Evolutionary conservation across 78 protist genomes (phyloP).

Genomic region (Chrysochromulina tobinii): DNA sequence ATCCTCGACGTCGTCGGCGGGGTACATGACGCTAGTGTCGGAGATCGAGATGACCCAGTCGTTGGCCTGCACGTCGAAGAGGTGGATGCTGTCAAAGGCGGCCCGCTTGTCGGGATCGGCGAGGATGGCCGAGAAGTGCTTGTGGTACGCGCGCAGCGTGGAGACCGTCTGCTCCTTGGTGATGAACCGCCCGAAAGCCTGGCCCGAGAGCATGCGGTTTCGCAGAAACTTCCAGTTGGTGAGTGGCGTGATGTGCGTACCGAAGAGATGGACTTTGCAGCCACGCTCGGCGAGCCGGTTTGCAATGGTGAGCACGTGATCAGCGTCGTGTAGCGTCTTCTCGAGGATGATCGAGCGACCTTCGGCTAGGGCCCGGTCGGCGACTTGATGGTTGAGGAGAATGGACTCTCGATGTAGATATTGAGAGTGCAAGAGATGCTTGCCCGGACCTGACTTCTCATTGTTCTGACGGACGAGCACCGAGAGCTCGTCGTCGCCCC

Average conservation of each 20-base stretch:
- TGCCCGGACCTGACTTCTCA: neutral
- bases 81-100: too few species aligned
- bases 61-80: too few species aligned
- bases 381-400: neutral
- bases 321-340: neutral
- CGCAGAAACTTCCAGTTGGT: neutral
- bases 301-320: neutral
- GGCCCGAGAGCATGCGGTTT: neutral
- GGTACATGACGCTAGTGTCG: too few species aligned
- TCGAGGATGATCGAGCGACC: neutral
- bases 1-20: too few species aligned
- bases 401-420: constrained; percentile 18
- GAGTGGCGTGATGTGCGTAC: constrained; percentile 18
- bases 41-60: too few species aligned
- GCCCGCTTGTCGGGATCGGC: too few species aligned
- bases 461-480: neutral
- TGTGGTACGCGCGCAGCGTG: neutral
- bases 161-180: neutral
- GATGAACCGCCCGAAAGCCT: constrained; percentile 2
- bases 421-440: constrained; percentile 26
- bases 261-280: neutral
- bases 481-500: constrained; percentile 20
- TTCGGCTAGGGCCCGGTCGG: neutral
- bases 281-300: neutral
- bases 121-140: too few species aligned